A percentile compares a stretch with the other conserved stretches of the same genome.
Evolutionary conservation across 1,139 yeast species (phyloP).

Genomic region (Chernovozyma aurita): DNA sequence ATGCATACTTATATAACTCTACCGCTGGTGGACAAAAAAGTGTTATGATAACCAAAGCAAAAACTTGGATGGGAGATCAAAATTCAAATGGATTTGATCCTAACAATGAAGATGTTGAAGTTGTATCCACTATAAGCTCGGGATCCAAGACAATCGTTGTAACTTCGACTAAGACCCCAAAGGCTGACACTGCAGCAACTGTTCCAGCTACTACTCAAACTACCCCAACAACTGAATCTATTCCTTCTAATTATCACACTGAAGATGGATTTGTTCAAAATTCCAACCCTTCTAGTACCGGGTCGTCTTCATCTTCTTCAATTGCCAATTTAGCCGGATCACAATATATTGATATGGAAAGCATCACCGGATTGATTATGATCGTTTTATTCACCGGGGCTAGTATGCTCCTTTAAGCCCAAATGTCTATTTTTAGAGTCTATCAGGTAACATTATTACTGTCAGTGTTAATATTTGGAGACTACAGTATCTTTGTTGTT

Average conservation of each 20-base stretch:
- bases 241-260: conserved; percentile 8
- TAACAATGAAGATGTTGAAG: conserved; percentile 24
- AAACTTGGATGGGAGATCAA: conserved; percentile 53
- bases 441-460: too few species aligned
- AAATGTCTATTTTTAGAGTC: too few species aligned
- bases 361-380: too few species aligned
- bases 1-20: conserved; percentile 55
- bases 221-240: conserved; percentile 8
- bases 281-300: conserved; percentile 11
- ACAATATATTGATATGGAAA: too few species aligned
- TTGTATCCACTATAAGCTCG: conserved; percentile 4
- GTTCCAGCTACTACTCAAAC: not conserved
- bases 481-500: too few species aligned
- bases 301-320: conserved; percentile 10
- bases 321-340: too few species aligned
- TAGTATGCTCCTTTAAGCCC: too few species aligned
- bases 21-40: conserved; percentile 41
- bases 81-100: conserved; percentile 68
- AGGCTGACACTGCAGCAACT: conserved; percentile 1
- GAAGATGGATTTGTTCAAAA: conserved; percentile 32
- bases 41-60: conserved; percentile 56
- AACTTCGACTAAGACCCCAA: conserved; percentile 5
- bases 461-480: too few species aligned
- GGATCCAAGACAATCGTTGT: conserved; percentile 1
- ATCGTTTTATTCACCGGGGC: too few species aligned